Evolutionary conservation across 441 rosid genomes (phyloP), one percentile per base, ranked within the genome.

Genomic region (Gossypium laxum): DNA sequence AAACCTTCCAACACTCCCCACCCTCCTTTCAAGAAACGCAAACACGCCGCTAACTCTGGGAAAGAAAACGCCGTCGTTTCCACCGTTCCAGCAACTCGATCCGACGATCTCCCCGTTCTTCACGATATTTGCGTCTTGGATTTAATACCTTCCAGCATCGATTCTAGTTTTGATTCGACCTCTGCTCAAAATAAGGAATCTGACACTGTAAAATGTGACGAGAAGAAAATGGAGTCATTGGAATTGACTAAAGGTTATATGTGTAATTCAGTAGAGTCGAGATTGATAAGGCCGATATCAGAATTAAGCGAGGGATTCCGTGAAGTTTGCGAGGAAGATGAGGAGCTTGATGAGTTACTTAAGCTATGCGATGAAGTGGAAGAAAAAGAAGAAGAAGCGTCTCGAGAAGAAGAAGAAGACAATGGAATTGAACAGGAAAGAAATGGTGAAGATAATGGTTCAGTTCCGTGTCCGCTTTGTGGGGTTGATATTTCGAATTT

Each of bases 401-500:
- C 17, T 2, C 52, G 14, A 48, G 79, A 78, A 28, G 81, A 50
- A 50, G 76, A 78, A 51, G 84, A 79, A 2, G 54, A 32, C 18
- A 57, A 56, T 15, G 11, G n/a, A 22, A 6, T 14, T 1, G 69
- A 26, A 19, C 24, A 11, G 19, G 55, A 56, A 21, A 69, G 21
- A 14, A 41, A 69, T 5, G 63, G 52, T 69, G 8, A 21, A 19
- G 74, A 67, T 54, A 52, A 34, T 2, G 76, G 47, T 75, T 22
- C 51, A 50, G 80, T 88, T 81, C 80, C 74, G n/a, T 93, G 98
- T 26, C 98, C 96, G 28, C 65, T 93, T 22, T 93, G 98, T 67
- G 86, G 87, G 34, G 55, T 72, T 65, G 91, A 88, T 72, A 88
- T 93, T 72, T 86, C 96, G 58, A 83, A 66, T 74, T 72, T 90